Conservation (phyloP, 78 protist species). For the Dictyostelium firmibasis region DNA sequence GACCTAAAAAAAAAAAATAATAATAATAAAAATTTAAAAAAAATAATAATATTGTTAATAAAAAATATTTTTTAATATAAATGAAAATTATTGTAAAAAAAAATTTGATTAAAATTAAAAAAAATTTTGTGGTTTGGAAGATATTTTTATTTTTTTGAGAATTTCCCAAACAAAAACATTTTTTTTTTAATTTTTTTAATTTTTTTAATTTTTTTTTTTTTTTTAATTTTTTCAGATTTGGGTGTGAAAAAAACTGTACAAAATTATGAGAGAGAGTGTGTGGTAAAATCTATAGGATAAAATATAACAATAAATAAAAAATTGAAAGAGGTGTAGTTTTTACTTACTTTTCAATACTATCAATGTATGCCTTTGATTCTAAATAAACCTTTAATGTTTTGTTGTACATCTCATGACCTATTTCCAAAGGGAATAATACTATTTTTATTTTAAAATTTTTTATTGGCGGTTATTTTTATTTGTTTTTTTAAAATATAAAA, state of each 20-base stretch:
- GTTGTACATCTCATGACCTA: constrained; percentile 57
- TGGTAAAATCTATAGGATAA: not conserved
- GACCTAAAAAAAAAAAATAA: constrained; percentile 1
- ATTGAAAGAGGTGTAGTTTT: not conserved
- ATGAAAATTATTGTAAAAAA: not conserved
- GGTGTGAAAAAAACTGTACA: not conserved
- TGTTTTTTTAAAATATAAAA: too few species aligned
- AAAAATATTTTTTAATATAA: not conserved
- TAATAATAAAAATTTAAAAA: not conserved
- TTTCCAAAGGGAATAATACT: constrained; percentile 69
- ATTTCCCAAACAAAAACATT: too few species aligned
- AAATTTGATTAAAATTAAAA: too few species aligned
- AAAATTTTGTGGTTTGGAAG: not conserved
- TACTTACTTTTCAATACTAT: constrained; percentile 65
- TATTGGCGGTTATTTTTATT: not conserved
- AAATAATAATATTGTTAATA: not conserved
- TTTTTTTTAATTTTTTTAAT: not conserved
- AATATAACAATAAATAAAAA: not conserved
- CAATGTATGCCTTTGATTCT: constrained; percentile 44
- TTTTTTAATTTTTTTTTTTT: too few species aligned
- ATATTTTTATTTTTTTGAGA: too few species aligned
- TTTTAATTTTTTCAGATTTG: too few species aligned
- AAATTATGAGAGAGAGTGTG: not conserved
- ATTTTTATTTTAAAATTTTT: not conserved
- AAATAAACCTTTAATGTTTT: constrained; percentile 56